A percentile compares a stretch with the other conserved stretches of the same genome.
Conservation (phyloP, 2,329 filamentous ascomycete species). For the Penicillium sp. region DNA sequence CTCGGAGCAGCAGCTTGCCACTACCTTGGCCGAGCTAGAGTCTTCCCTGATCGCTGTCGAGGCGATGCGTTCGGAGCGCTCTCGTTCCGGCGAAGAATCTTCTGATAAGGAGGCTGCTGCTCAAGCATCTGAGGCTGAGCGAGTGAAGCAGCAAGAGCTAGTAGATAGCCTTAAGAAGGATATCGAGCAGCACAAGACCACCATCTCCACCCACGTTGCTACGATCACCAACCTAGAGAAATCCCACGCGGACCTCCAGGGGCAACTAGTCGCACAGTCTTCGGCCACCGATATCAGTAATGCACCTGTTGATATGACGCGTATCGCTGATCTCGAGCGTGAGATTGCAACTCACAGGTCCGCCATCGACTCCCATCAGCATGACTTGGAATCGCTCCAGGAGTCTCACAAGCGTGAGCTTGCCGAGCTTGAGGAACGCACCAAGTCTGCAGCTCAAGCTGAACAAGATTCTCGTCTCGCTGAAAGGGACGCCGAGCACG, state of each 20-base stretch:
- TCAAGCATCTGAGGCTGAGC: slow-evolving; percentile 55
- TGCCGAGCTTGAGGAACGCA: slow-evolving; percentile 44
- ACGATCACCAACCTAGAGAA: slow-evolving; percentile 76
- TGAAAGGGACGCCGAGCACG: slow-evolving; percentile 63
- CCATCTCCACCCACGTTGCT: slow-evolving; percentile 68
- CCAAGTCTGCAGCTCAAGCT: slow-evolving; percentile 41
- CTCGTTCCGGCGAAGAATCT: slow-evolving; percentile 34
- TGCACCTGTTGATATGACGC: slow-evolving; percentile 52
- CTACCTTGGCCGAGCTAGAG: slow-evolving; percentile 75
- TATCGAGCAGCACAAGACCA: slow-evolving; percentile 78
- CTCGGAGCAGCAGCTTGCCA: slow-evolving; percentile 72
- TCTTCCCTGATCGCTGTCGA: slow-evolving; percentile 61
- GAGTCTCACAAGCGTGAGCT: slow-evolving; percentile 55
- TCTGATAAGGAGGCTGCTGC: slow-evolving; percentile 46
- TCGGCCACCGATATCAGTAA: slow-evolving; percentile 61
- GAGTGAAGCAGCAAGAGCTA: slow-evolving; percentile 62
- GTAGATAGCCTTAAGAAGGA: slow-evolving; percentile 69
- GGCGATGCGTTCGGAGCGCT: slow-evolving; percentile 49
- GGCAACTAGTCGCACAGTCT: slow-evolving; percentile 69
- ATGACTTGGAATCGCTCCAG: slow-evolving; percentile 57
- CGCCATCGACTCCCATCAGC: slow-evolving; percentile 57
- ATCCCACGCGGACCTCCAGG: slow-evolving; percentile 66
- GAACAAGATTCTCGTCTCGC: slow-evolving; percentile 42
- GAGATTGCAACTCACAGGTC: slow-evolving; percentile 62
- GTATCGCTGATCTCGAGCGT: slow-evolving; percentile 59